Evolutionary conservation across 371 early-diverging fungal genomes (phyloP).

Genomic region (Actinomortierella wolfii): DNA sequence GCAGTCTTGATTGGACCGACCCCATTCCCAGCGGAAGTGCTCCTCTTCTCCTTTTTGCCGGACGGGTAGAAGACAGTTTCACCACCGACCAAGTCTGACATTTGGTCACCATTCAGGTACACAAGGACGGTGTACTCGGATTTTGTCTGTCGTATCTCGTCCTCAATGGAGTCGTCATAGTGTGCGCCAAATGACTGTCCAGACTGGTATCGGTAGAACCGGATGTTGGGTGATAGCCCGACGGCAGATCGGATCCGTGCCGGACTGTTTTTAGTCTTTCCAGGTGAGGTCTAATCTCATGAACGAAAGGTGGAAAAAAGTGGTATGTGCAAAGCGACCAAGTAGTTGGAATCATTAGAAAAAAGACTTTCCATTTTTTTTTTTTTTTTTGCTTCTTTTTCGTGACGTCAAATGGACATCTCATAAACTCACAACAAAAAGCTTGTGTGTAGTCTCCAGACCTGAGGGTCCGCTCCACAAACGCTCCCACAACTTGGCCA

Average conservation of each 20-base stretch:
- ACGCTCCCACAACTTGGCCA: constrained; percentile 49
- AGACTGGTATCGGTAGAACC: constrained; percentile 71
- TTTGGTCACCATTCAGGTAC: constrained; percentile 62
- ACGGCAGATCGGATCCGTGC: constrained; percentile 36
- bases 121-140: constrained; percentile 74
- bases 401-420: neutral
- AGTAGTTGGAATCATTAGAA: no score
- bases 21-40: constrained; percentile 22
- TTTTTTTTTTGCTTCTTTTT: neutral
- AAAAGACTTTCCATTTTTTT: no score
- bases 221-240: constrained; percentile 71
- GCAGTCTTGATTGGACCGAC: constrained; percentile 10
- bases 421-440: constrained; percentile 16
- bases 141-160: constrained; percentile 45
- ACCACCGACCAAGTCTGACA: constrained; percentile 61
- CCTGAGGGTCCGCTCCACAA: constrained; percentile 29
- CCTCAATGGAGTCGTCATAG: constrained; percentile 75
- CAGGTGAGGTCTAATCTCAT: constrained; percentile 13
- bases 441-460: constrained; percentile 22
- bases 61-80: constrained; percentile 74
- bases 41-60: constrained; percentile 10
- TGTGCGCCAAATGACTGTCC: constrained; percentile 77
- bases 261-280: constrained; percentile 21
- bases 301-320: no score
- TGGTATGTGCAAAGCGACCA: no score